These are phyloP conservation scores for Saccharomyces kudriavzevii DNA, from an alignment of 805 yeast genomes.

Conservation along the genomic window DNA sequence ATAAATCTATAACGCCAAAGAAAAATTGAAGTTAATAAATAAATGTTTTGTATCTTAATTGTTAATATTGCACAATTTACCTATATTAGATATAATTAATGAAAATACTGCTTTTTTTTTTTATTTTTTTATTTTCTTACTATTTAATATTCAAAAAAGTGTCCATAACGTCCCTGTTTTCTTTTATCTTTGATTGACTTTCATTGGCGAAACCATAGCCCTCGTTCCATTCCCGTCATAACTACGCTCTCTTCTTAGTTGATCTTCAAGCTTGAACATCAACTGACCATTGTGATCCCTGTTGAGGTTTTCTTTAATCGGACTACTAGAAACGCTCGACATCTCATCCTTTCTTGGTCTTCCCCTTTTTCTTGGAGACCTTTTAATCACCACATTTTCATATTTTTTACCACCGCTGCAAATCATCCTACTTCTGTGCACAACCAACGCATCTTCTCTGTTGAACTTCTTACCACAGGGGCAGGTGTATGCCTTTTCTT, in stretches of 20 bases:
- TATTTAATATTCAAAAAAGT: not conserved
- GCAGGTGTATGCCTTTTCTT: conserved; percentile 63
- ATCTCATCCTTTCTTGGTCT: conserved; percentile 19
- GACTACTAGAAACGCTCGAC: conserved; percentile 16
- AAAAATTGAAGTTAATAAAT: not conserved
- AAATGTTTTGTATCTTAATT: not conserved
- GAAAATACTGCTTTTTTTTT: not conserved
- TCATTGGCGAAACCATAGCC: not conserved
- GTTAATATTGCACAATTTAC: not conserved
- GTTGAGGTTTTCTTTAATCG: conserved; percentile 18
- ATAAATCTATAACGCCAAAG: not conserved
- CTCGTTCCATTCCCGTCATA: not conserved
- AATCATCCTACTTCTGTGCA: conserved; percentile 72
- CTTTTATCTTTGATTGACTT: not conserved
- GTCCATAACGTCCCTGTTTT: not conserved
- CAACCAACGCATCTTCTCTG: conserved; percentile 77
- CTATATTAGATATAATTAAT: not conserved
- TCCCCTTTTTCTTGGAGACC: conserved; percentile 26
- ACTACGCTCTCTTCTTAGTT: conserved; percentile 8
- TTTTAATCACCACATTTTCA: conserved; percentile 23
- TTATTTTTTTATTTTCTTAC: not conserved
- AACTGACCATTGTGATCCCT: conserved; percentile 15
- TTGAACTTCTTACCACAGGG: conserved; percentile 93
- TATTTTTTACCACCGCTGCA: conserved; percentile 60
- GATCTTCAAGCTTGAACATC: conserved; percentile 19